Base-by-base conservation (phyloP, 208 protist species). In the Crithidia acanthocephali region DNA sequence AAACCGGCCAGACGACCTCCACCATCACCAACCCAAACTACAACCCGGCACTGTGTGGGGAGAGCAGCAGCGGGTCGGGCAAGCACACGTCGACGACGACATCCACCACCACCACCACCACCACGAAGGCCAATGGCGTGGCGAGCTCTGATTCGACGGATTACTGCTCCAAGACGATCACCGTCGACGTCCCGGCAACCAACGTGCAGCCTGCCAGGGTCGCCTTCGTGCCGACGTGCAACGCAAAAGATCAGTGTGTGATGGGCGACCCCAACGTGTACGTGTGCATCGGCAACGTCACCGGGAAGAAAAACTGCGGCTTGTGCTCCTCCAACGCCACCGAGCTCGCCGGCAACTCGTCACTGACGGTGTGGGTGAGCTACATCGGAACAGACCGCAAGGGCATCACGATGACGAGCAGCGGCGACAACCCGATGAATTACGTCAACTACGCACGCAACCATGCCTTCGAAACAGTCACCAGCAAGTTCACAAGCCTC, bases 301-400 rank as follows among this genome's bases (percentile, higher is more conserved):
- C 61, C 15, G 90, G 90, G 20, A 48, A 78, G 35, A 85, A 89
- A 62, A 97, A 97, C 76, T 97, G 92, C 70, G 92, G 76, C 25
- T 23, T 58, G 10, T 94, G 87, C 74, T 80, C 77, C 63, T 51
- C 3, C 20, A 55, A 71, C 56, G 51, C 79, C 7, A 55, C 61
- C 11, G 51, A 55, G 3, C 35, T 92, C 10, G 33, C 68, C 6
- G 16, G 32, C 8, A 68, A 72, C 20, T 33, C 77, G 1, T 52
- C 61, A 6, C 28, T 94, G 60, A 75, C 75, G 13, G 71, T 96
- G 22, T 92, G 83, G 84, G 65, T 74, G 23, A 90, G 88, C 0
- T 97, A 95, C 77, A 81, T 89, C 44, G 92, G 92, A 58, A 93
- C 90, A 1, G 92, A 97, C 56, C n/a, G 23, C 7, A 78, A 79